Base-by-base conservation (phyloP, 441 rosid genomes). In the Hura crepitans region DNA sequence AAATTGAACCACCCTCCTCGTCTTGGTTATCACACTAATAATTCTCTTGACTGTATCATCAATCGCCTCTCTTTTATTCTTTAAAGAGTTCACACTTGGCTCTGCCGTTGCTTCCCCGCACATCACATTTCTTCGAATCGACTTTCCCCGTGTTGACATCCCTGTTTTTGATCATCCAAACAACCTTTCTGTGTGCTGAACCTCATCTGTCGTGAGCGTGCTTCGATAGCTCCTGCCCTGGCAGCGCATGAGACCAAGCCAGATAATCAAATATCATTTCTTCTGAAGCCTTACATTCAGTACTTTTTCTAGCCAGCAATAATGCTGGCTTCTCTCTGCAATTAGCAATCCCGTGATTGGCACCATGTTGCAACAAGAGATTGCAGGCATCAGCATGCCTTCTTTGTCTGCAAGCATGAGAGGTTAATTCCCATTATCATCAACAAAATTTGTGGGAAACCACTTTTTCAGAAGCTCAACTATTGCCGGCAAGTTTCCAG, bases 361-460 rank as follows among this genome's bases (percentile, higher is more conserved):
- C 79, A 31, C 79, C 83, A 17, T 62, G 55, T 64, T 62, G 79
- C 72, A 75, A 58, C 59, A 80, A 66, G 25, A 80, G 68, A 47
- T 66, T 75, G 71, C 79, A 80, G 71, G 73, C 75, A 60, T 72
- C 74, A 0, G 75, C 77, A 46, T 77, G 71, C 84, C 84, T 64
- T 75, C 66, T 54, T 39, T 77, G 4, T 77, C 75, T 0, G n/a
- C n/a, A n/a, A n/a, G n/a, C n/a, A n/a, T n/a, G n/a, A n/a, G n/a
- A n/a, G n/a, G n/a, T n/a, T n/a, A n/a, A n/a, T n/a, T n/a, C n/a
- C n/a, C 73, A 28, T 66, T 75, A 45, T 81, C 81, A 46, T 77
- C 79, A 65, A 81, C 62, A 31, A 37, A 33, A 60, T n/a, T n/a
- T n/a, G n/a, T n/a, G n/a, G n/a, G n/a, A n/a, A n/a, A n/a, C n/a